A percentile compares a stretch with the other conserved stretches of the same genome.
Evolutionary conservation across 495 filamentous ascomycete genomes (phyloP).

Genomic region (Penicillium coffeae): DNA sequence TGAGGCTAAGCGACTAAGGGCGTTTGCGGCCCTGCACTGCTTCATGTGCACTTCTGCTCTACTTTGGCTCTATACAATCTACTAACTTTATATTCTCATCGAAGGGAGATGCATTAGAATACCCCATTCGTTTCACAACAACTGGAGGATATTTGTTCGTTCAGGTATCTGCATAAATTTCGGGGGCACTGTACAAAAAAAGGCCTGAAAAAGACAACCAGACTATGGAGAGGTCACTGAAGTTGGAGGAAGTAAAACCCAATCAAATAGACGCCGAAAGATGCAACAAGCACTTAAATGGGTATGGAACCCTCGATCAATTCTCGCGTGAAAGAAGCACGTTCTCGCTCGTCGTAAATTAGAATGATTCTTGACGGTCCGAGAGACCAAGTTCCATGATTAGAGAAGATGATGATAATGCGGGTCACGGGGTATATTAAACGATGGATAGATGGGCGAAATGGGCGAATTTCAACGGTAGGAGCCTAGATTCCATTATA

Average conservation of each 20-base stretch:
- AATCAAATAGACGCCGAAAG: constrained; percentile 20
- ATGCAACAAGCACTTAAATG: constrained; percentile 18
- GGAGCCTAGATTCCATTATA: constrained; percentile 17
- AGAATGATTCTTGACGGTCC: too few species aligned
- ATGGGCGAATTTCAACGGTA: constrained; percentile 22
- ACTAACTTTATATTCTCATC: too few species aligned
- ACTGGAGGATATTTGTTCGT: neutral
- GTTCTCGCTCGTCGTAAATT: too few species aligned
- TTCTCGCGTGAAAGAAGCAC: neutral
- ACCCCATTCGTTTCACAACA: too few species aligned
- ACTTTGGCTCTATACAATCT: too few species aligned
- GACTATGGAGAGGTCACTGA: neutral
- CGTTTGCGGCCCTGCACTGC: too few species aligned
- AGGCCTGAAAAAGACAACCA: neutral
- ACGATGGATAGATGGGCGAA: neutral
- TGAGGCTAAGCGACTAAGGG: too few species aligned
- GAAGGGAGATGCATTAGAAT: too few species aligned
- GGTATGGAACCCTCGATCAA: constrained; percentile 3
- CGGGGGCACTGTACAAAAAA: neutral
- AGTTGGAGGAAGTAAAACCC: constrained; percentile 14
- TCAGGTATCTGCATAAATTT: neutral
- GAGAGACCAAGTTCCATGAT: constrained; percentile 12
- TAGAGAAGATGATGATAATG: constrained; percentile 8
- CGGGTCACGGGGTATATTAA: constrained; percentile 11
- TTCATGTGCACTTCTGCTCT: too few species aligned